These are phyloP conservation scores for Lepraria neglecta DNA, from an alignment of 495 filamentous ascomycete genomes.

Conservation along the genomic window DNA sequence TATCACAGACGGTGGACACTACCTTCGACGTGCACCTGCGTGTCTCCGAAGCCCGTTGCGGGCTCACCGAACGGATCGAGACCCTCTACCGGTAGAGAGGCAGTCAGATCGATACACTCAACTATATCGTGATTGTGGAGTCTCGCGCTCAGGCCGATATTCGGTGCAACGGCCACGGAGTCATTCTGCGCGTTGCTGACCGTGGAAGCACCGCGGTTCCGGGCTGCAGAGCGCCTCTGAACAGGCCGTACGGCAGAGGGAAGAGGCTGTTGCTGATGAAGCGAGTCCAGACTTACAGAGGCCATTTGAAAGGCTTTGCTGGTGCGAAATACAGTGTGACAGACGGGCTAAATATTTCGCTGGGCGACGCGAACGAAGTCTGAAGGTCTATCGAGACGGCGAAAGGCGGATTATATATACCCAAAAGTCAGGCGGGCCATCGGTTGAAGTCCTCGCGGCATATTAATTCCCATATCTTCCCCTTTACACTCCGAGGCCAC, in stretches of 20 bases:
- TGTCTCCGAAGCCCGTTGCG: background rate
- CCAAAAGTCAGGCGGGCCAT: slow-evolving; percentile 4
- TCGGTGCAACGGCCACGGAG: background rate
- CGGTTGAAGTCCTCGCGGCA: too few relatives aligned
- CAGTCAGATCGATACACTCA: background rate
- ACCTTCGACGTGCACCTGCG: background rate
- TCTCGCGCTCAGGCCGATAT: background rate
- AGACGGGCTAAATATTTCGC: background rate
- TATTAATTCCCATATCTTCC: slow-evolving; percentile 2
- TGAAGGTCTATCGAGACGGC: background rate
- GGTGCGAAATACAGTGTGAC: slow-evolving; percentile 5
- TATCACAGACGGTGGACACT: background rate
- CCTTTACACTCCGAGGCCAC: slow-evolving; percentile 2
- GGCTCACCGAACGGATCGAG: background rate
- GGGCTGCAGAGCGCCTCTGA: background rate
- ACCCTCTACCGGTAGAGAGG: background rate
- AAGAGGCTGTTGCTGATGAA: background rate
- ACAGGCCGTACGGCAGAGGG: background rate
- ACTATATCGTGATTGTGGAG: too few relatives aligned
- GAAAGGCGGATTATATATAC: slow-evolving; percentile 7
- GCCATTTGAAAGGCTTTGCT: slow-evolving; percentile 4
- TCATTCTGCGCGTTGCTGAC: background rate
- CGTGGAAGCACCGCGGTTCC: slow-evolving; percentile 1
- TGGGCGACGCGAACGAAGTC: slow-evolving; percentile 6
- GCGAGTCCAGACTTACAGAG: slow-evolving; percentile 2